Percentiles rank a stretch among this genome's conserved stretches.
Evolutionary conservation across 2,329 filamentous ascomycete species (phyloP).

Genomic region (Biscogniauxia marginata): DNA sequence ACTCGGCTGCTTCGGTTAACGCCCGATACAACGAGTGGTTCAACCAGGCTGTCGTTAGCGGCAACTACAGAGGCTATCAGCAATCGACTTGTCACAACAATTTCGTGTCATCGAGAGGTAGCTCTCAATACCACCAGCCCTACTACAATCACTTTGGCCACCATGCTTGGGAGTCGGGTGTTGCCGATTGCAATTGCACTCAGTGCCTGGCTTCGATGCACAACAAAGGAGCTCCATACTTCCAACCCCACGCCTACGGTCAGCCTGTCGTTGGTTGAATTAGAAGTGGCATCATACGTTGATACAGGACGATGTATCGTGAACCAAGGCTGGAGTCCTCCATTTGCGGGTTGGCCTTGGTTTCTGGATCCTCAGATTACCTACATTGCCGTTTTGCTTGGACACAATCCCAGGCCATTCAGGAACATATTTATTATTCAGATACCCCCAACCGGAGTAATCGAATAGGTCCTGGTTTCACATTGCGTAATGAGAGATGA

Average conservation of each 20-base stretch:
- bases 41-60: slow-evolving; percentile 35
- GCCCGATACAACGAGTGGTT: slow-evolving; percentile 60
- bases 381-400: slow-evolving; percentile 19
- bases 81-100: slow-evolving; percentile 37
- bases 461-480: slow-evolving; percentile 3
- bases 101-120: slow-evolving; percentile 37
- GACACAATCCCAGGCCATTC: slow-evolving; percentile 27
- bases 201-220: slow-evolving; percentile 44
- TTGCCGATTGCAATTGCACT: slow-evolving; percentile 50
- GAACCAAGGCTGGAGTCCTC: slow-evolving; percentile 3
- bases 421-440: slow-evolving; percentile 32
- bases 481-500: slow-evolving; percentile 1
- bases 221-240: slow-evolving; percentile 47
- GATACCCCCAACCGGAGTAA: slow-evolving; percentile 30
- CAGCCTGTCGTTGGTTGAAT: slow-evolving; percentile 55
- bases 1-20: slow-evolving; percentile 55
- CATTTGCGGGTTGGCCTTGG: slow-evolving; percentile 1
- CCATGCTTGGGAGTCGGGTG: slow-evolving; percentile 49
- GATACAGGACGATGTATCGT: slow-evolving; percentile 2
- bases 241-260: slow-evolving; percentile 47
- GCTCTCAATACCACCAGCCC: slow-evolving; percentile 39
- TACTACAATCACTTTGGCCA: slow-evolving; percentile 52
- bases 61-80: slow-evolving; percentile 41
- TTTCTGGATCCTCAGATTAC: slow-evolving; percentile 14
- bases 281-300: neutral